A percentile compares a stretch with the other conserved stretches of the same genome.
These are phyloP conservation scores for Fomitopsis betulina DNA, from an alignment of 1,284 basidiomycete species.

Conservation along the genomic window DNA sequence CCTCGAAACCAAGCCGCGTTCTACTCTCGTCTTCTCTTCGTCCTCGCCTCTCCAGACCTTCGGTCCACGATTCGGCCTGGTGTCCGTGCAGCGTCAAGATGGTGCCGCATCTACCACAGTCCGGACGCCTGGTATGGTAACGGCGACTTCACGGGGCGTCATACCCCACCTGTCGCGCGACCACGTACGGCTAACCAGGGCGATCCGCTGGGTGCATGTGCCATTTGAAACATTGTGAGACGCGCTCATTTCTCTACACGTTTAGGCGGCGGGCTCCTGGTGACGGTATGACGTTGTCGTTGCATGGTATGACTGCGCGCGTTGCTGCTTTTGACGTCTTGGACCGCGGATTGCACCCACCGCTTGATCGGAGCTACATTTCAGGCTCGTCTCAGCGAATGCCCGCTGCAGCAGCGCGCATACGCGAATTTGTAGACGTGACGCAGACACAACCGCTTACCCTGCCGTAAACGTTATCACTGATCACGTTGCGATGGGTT, in stretches of 20 bases:
- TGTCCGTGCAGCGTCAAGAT: slow-evolving; percentile 13
- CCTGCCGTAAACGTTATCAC: neutral
- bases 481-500: neutral
- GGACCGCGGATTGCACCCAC: neutral
- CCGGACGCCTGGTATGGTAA: slow-evolving; percentile 57
- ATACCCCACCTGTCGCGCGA: slow-evolving; percentile 72
- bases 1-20: neutral
- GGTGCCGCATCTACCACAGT: slow-evolving; percentile 29
- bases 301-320: neutral
- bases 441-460: neutral
- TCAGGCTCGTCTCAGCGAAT: neutral
- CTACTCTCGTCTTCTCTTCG: slow-evolving; percentile 2
- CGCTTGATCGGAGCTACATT: neutral
- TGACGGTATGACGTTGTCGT: neutral
- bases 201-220: slow-evolving; percentile 59
- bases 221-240: slow-evolving; percentile 81
- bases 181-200: slow-evolving; percentile 41
- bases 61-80: slow-evolving; percentile 15
- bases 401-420: neutral
- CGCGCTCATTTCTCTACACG: slow-evolving; percentile 11
- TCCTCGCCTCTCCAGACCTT: slow-evolving; percentile 2
- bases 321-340: neutral
- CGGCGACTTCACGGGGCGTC: slow-evolving; percentile 64
- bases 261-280: neutral
- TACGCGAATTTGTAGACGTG: neutral